A percentile compares a stretch with the other conserved stretches of the same genome.
These are phyloP conservation scores for Eimeria acervulina DNA, from an alignment of 169 alveolate genomes.

Conservation along the genomic window DNA sequence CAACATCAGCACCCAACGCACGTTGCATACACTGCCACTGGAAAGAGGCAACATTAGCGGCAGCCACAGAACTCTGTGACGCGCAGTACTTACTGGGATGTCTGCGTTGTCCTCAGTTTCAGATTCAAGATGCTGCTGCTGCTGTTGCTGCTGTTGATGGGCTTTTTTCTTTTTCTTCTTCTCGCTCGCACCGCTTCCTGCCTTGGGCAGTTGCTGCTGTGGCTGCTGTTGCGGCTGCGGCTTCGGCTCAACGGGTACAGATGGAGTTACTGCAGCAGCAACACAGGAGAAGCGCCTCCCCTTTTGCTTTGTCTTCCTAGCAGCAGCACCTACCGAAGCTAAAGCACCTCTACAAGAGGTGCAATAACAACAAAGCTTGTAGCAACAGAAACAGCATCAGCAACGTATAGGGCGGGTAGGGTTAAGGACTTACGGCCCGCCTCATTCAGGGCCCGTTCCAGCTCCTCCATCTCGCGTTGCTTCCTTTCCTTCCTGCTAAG, in stretches of 20 bases:
- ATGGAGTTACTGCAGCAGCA: slow-evolving; percentile 56
- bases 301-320: background rate
- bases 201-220: slow-evolving; percentile 49
- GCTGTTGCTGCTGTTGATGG: slow-evolving; percentile 62
- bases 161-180: slow-evolving; percentile 23
- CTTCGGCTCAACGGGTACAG: slow-evolving; percentile 45
- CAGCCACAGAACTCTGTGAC: background rate
- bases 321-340: background rate
- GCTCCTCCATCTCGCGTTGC: slow-evolving; percentile 67
- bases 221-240: slow-evolving; percentile 44
- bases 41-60: background rate
- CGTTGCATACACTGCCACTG: background rate
- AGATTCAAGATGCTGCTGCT: slow-evolving; percentile 52
- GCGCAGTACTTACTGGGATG: slow-evolving; percentile 16
- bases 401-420: background rate
- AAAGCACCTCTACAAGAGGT: background rate
- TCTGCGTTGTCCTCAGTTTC: slow-evolving; percentile 61
- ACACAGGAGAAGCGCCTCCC: background rate
- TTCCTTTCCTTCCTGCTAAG: slow-evolving; percentile 64
- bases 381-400: background rate
- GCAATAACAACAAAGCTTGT: background rate
- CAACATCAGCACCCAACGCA: background rate
- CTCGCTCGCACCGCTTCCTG: slow-evolving; percentile 29
- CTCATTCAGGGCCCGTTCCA: slow-evolving; percentile 59
- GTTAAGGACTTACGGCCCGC: slow-evolving; percentile 41